phyloP scores from a whole-genome alignment of 2,329 filamentous ascomycete genomes.

The Neobulgaria alba region DNA sequence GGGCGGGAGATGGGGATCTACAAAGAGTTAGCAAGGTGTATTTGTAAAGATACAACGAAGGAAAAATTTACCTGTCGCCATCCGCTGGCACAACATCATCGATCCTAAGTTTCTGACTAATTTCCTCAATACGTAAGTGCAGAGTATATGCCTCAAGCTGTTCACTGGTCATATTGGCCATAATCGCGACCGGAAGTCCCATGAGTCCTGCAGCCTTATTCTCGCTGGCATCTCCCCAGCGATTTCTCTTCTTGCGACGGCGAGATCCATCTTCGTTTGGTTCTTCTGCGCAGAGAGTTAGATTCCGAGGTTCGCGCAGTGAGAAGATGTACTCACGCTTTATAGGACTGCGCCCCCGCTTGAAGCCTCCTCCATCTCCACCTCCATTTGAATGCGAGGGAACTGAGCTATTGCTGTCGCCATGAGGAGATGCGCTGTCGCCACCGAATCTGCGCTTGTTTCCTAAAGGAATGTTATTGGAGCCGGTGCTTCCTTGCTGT shows the following conservation, averaged over 20 bases:
- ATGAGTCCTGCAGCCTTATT: slow-evolving; percentile 98
- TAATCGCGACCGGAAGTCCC: slow-evolving; percentile 92
- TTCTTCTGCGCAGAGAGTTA: slow-evolving; percentile 12
- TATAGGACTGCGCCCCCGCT: slow-evolving; percentile 89
- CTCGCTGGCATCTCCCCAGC: slow-evolving; percentile 94
- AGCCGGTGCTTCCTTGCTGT: slow-evolving; percentile 83
- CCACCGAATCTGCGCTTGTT: slow-evolving; percentile 72
- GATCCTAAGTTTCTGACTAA: slow-evolving; percentile 97
- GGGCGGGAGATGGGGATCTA: slow-evolving; percentile 90
- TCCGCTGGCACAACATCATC: slow-evolving; percentile 98
- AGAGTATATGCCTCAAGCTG: slow-evolving; percentile 96
- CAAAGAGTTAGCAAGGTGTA: slow-evolving; percentile 12
- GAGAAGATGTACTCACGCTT: slow-evolving; percentile 51
- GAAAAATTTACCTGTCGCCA: slow-evolving; percentile 70
- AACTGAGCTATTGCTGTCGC: slow-evolving; percentile 24
- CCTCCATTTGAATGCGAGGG: slow-evolving; percentile 1
- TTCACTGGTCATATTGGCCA: slow-evolving; percentile 96
- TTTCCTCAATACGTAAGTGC: slow-evolving; percentile 96
- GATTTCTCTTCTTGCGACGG: slow-evolving; percentile 95
- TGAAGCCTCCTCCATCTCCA: slow-evolving; percentile 37
- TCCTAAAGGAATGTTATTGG: slow-evolving; percentile 94
- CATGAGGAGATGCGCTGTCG: slow-evolving; percentile 35
- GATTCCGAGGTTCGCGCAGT: not conserved
- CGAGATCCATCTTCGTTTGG: slow-evolving; percentile 59
- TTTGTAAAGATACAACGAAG: not conserved